Base-by-base conservation (phyloP, 495 filamentous ascomycete species). In the Platismatia glauca region DNA sequence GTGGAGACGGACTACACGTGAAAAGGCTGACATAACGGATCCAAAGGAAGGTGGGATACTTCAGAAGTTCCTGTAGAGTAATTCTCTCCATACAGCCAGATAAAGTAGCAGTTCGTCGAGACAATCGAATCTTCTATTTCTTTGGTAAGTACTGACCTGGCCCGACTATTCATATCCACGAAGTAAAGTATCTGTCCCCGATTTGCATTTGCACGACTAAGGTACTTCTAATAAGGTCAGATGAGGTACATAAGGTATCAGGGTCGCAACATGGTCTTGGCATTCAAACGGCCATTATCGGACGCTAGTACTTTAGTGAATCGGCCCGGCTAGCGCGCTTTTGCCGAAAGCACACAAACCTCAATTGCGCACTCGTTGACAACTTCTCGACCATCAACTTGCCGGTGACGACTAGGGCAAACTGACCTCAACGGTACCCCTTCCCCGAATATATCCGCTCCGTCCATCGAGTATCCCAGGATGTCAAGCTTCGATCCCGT, bases 401-500 rank as follows among this genome's bases (percentile, higher is more conserved):
- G 71, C 74, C 70, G 72, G 72, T 74, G 72, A 76, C 76, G 75
- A 77, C 70, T 71, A 74, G 70, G 72, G 74, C 76, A 70, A 66
- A 67, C 67, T 66, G 68, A 66, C 71, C 70, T 71, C 70, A 72
- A 71, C 72, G 20, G 27, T 53, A 18, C 64, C 69, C 67, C 72
- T 66, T 66, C 70, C 72, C 70, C 67, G 72, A 72, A 73, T 73
- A 72, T 70, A 72, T 71, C 72, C 39, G 52, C 57, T 43, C 74
- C 68, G 68, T 68, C 63, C 71, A 69, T 68, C 71, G 73, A 78
- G 75, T 71, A 75, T 76, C 83, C 81, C 89, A 95, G 83, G 82
- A 97, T 97, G 93, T 95, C 93, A 82, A 84, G 89, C 77, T 95
- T 95, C 82, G 93, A 97, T 81, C 83, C 87, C 79, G 91, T 96